A percentile compares a stretch with the other conserved stretches of the same genome.
Conservation (phyloP, 2,329 filamentous ascomycete species). For the Nemania serpens region DNA sequence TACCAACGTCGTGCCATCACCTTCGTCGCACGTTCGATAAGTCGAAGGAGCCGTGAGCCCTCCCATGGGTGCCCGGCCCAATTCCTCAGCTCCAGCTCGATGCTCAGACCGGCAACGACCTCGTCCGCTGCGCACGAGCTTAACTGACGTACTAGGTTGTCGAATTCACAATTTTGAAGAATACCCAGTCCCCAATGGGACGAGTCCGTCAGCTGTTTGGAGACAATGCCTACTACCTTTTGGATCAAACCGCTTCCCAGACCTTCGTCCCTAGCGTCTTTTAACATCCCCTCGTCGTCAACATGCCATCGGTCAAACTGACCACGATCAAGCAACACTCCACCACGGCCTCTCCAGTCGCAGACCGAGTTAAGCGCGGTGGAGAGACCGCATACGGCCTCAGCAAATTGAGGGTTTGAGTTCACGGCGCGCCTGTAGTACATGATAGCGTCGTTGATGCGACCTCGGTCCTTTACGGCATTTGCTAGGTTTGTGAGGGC, state of each 20-base stretch:
- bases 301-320: slow-evolving; percentile 92
- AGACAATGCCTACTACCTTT: slow-evolving; percentile 87
- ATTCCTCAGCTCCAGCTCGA: slow-evolving; percentile 48
- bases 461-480: slow-evolving; percentile 94
- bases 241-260: slow-evolving; percentile 81
- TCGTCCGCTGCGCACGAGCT: slow-evolving; percentile 45
- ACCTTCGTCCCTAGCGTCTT: slow-evolving; percentile 68
- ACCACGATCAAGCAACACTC: slow-evolving; percentile 74
- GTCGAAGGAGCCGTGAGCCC: slow-evolving; percentile 79
- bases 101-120: slow-evolving; percentile 43
- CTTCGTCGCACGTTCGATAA: slow-evolving; percentile 83
- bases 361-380: slow-evolving; percentile 97
- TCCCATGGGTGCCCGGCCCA: slow-evolving; percentile 86
- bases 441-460: slow-evolving; percentile 85
- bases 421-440: slow-evolving; percentile 91
- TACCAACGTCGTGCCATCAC: slow-evolving; percentile 86
- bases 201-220: slow-evolving; percentile 84
- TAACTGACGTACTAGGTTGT: slow-evolving; percentile 55
- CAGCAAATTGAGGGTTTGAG: slow-evolving; percentile 93
- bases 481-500: slow-evolving; percentile 96
- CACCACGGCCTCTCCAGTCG: slow-evolving; percentile 88
- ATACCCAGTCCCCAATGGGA: slow-evolving; percentile 81
- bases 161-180: slow-evolving; percentile 61
- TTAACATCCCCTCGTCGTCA: slow-evolving; percentile 78
- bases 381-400: slow-evolving; percentile 93